Conservation (phyloP, 2,329 filamentous ascomycete genomes). For the Aphanocladium album region DNA sequence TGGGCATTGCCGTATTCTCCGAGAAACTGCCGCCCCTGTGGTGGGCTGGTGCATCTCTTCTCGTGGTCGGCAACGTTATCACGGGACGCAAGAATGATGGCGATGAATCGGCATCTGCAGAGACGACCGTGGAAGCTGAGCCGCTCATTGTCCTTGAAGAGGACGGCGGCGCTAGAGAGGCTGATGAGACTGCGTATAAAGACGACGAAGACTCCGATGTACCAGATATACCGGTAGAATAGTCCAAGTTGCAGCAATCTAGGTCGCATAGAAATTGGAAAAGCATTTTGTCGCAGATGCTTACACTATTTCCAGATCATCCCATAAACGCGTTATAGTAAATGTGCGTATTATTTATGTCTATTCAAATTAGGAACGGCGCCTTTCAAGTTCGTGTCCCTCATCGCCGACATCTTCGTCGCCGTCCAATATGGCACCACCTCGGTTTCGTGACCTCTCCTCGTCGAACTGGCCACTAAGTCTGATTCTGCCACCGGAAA, state of each 20-base stretch:
- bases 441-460: conserved; percentile 37
- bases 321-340: background rate
- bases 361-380: conserved; percentile 17
- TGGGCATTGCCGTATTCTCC: conserved; percentile 65
- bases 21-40: conserved; percentile 68
- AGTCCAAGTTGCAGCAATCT: background rate
- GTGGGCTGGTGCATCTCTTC: conserved; percentile 68
- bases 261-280: background rate
- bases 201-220: conserved; percentile 31
- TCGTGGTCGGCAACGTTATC: conserved; percentile 73
- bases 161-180: conserved; percentile 13
- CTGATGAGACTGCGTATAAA: conserved; percentile 18
- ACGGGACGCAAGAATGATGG: conserved; percentile 65
- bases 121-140: background rate
- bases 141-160: background rate
- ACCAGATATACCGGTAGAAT: conserved; percentile 23
- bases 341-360: background rate
- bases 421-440: conserved; percentile 36
- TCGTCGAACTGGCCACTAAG: conserved; percentile 39
- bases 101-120: conserved; percentile 17
- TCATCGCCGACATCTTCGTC: conserved; percentile 38
- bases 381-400: conserved; percentile 39
- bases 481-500: conserved; percentile 53
- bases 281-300: background rate
- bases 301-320: too few species aligned